phyloP scores from a whole-genome alignment of 805 yeast genomes.

The Starmerella floris region DNA sequence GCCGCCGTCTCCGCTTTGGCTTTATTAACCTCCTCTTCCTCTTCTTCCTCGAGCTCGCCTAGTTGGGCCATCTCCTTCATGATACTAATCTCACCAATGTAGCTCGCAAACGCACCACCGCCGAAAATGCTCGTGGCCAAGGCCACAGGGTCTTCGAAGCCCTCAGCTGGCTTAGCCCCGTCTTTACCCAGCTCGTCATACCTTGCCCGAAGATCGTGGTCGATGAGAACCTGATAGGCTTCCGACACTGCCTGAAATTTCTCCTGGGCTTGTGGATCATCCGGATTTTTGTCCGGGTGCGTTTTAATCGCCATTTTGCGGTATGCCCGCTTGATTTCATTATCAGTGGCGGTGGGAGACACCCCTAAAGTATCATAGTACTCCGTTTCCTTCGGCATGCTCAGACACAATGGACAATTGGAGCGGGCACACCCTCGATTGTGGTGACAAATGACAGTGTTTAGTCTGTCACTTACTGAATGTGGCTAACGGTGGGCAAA shows the following conservation, averaged over 20 bases:
- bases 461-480: no score
- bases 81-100: conserved; percentile 79
- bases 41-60: conserved; percentile 39
- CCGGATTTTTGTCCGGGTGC: conserved; percentile 96
- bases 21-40: conserved; percentile 8
- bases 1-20: conserved; percentile 14
- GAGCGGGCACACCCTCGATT: no score
- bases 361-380: conserved; percentile 77
- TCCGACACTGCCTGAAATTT: conserved; percentile 65
- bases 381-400: conserved; percentile 71
- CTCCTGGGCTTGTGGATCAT: conserved; percentile 77
- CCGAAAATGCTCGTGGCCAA: conserved; percentile 78
- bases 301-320: conserved; percentile 76
- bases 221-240: conserved; percentile 53
- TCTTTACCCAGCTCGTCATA: conserved; percentile 83
- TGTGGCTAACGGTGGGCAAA: no score
- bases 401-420: no score
- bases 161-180: conserved; percentile 52
- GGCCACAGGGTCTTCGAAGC: conserved; percentile 73
- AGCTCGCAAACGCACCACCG: conserved; percentile 73
- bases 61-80: conserved; percentile 60
- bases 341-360: conserved; percentile 51
- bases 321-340: conserved; percentile 86
- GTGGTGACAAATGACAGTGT: no score
- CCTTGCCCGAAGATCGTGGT: conserved; percentile 48